Conservation (phyloP, 2,329 filamentous ascomycete genomes). For the Cladosporium colombiae region DNA sequence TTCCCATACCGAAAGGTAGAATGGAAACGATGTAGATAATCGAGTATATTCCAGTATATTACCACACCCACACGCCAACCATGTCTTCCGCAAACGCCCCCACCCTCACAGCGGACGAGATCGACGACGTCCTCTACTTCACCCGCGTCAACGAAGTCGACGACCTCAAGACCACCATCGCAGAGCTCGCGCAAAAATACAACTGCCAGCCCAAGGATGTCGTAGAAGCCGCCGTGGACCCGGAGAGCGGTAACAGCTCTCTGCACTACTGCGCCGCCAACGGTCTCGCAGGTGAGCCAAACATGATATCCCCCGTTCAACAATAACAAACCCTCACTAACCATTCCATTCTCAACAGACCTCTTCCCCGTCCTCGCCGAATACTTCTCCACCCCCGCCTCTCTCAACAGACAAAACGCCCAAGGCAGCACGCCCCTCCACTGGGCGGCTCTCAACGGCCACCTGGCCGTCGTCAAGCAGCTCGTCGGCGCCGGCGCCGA, state of each 20-base stretch:
- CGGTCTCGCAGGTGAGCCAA: conserved; percentile 67
- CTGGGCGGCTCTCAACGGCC: conserved; percentile 90
- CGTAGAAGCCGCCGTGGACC: conserved; percentile 69
- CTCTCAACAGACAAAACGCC: conserved; percentile 71
- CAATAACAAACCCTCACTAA: conserved; percentile 22
- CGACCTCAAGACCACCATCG: conserved; percentile 64
- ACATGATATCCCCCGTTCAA: too few species aligned
- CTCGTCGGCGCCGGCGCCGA: conserved; percentile 77
- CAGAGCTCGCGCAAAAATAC: conserved; percentile 63
- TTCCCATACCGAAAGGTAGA: not conserved
- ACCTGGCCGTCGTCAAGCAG: conserved; percentile 75
- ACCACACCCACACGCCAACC: not conserved
- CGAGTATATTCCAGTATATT: not conserved
- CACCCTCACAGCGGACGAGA: conserved; percentile 70
- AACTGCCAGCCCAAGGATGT: conserved; percentile 62
- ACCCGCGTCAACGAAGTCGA: conserved; percentile 74
- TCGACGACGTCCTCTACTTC: conserved; percentile 90
- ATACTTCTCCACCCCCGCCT: conserved; percentile 41
- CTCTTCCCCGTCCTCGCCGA: conserved; percentile 26
- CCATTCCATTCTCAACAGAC: conserved; percentile 21
- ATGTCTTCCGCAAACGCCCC: conserved; percentile 19
- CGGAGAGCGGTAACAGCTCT: conserved; percentile 72
- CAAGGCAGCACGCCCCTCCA: conserved; percentile 90
- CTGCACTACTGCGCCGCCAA: conserved; percentile 94
- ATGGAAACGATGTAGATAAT: not conserved